phyloP scores from a whole-genome alignment of 139 green algal genomes.

The Nannochloris sp. region DNA sequence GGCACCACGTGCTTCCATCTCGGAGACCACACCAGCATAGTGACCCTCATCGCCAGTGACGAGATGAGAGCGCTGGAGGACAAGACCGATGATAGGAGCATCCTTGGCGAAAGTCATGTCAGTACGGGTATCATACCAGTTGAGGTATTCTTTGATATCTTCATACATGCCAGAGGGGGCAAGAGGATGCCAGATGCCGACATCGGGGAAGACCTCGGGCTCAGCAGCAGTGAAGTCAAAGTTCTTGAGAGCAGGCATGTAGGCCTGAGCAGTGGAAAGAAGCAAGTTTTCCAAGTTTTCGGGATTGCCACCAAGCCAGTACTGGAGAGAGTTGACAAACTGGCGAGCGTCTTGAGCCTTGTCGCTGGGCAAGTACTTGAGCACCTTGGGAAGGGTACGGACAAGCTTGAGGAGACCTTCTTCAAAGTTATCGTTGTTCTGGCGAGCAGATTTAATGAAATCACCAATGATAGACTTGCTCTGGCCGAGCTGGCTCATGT shows the following conservation, averaged over 20 bases:
- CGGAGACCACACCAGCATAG: constrained; percentile 86
- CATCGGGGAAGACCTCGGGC: constrained; percentile 89
- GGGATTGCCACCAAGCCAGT: constrained; percentile 96
- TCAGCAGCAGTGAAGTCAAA: constrained; percentile 65
- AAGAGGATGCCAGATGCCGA: constrained; percentile 96
- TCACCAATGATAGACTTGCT: constrained; percentile 89
- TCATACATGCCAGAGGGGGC: constrained; percentile 80
- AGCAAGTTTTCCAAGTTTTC: constrained; percentile 99
- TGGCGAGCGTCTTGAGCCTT: constrained; percentile 80
- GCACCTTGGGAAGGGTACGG: constrained; percentile 61
- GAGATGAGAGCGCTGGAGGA: constrained; percentile 96
- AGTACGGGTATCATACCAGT: constrained; percentile 96
- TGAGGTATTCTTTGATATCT: constrained; percentile 99
- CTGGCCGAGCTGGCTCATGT: constrained; percentile 93
- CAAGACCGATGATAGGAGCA: constrained; percentile 88
- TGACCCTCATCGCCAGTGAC: constrained; percentile 97
- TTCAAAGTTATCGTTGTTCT: constrained; percentile 97
- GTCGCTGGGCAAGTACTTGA: constrained; percentile 92
- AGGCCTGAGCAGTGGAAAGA: constrained; percentile 71
- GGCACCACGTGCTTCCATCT: constrained; percentile 88
- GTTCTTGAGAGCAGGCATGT: constrained; percentile 82
- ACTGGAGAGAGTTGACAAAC: constrained; percentile 93
- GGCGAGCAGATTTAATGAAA: constrained; percentile 85
- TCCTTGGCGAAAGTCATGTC: constrained; percentile 83
- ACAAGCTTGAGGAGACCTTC: constrained; percentile 97